Base-by-base conservation (phyloP, 1,284 basidiomycete genomes). In the Puccinia horiana region DNA sequence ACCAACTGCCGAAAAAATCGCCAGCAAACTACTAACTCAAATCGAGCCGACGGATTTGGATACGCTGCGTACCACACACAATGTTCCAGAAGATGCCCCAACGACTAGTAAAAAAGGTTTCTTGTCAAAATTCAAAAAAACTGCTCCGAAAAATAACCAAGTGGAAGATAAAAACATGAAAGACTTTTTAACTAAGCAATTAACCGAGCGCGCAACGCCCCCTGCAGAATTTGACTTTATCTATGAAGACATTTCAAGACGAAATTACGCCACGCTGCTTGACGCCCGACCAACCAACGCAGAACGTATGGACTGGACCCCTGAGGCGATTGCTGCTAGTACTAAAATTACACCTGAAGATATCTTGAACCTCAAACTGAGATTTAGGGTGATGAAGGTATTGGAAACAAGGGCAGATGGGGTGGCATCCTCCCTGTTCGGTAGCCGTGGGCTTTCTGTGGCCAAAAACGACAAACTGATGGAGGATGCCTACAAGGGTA, bases 151-250 rank as follows among this genome's bases (percentile, higher is more conserved):
- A 23, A 52, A 52, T 26, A 56, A 56, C 4, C n/a, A 26, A 26
- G 54, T n/a, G n/a, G n/a, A n/a, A n/a, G n/a, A n/a, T 14, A 32
- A 9, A 23, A 37, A 40, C 11, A 40, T 65, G 2, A 23, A 40
- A 40, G 16, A 40, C 20, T 40, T 40, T 23, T 65, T 65, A 23
- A 23, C n/a, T 40, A 23, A 65, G n/a, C 16, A 65, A 23, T 40
- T 65, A 23, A 40, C n/a, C 37, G n/a, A n/a, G n/a, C n/a, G n/a
- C n/a, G n/a, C n/a, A n/a, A n/a, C n/a, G n/a, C n/a, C n/a, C n/a
- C n/a, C n/a, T 47, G 65, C 44, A 29, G 65, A 69, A 69, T 69
- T 44, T 47, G 40, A 69, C 20, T 69, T 69, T 37, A 47, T 69
- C 26, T 69, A 23, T n/a, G 23, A 44, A 16, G 2, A 29, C 23